Base-by-base conservation (phyloP, 106 monocot species). In the Acorus gramineus region DNA sequence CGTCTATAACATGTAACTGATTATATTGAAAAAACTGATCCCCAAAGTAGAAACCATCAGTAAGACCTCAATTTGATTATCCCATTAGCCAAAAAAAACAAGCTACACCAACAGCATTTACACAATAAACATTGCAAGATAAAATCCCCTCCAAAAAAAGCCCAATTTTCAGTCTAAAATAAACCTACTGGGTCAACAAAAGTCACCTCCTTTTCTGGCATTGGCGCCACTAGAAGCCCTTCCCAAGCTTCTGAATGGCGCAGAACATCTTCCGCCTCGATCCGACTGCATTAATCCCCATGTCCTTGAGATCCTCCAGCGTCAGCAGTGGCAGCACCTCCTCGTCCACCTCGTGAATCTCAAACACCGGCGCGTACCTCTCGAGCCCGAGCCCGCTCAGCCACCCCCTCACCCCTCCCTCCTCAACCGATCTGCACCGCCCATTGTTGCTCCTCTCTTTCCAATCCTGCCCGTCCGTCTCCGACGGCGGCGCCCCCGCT, bases 311-410 rank as follows among this genome's bases (percentile, higher is more conserved):
- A 59, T 99, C 98, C 48, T 92, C 89, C 53, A 92, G 12, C 0
- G 98, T 92, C 60, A 99, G 73, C 60, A 88, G n/a, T 4, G 92
- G 92, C 46, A 99, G 75, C 56, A 86, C 92, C 57, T 84, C 85
- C n/a, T 79, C 79, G 59, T 99, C 98, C 59, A 92, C 92, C 78
- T 92, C 98, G 53, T 92, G 92, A 8, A 86, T 82, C 81, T 99
- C 92, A 47, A 92, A 99, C 49, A 86, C 79, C 4, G 73, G 80
- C 1, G 70, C 79, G 43, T 99, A 99, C 56, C 83, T 71, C 11
- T 62, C 85, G 7, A 99, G 62, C 56, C 98, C 85, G 47, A 92
- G 59, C 50, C 77, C 56, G 55, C 82, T 64, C 56, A 89, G 73
- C 93, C 89, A 94, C 42, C 68, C 50, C n/a, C 67, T 59, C 44